Evolutionary conservation across 495 filamentous ascomycete species (phyloP), one percentile per base, ranked within the genome.

Genomic region (Penicillium taxi): DNA sequence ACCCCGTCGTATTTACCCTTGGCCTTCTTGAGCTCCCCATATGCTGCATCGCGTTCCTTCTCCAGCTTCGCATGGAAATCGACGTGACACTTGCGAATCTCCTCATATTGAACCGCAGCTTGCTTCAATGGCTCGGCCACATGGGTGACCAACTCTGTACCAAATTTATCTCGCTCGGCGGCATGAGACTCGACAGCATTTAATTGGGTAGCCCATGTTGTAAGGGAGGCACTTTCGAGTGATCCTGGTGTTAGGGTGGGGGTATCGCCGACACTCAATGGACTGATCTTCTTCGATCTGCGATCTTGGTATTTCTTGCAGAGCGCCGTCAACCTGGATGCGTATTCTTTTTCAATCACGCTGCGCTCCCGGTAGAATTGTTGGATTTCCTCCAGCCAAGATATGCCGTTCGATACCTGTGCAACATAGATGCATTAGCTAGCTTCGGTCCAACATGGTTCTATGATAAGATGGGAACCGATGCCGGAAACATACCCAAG

Each of bases 291-390:
- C 67, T 81, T 89, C 9, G 82, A 76, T 65, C 95, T 96, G 67
- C 91, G 94, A 56, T 99, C 93, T 48, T 84, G 86, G 65, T 94
- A 96, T 56, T 87, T 94, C 70, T 88, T 91, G 37, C 88, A 88
- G 33, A 99, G 67, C 2, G 77, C 79, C 40, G 75, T 84, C 24
- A 99, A 75, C 63, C 86, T 96, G 29, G 78, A 66, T 43, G 85
- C 82, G 60, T 99, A 96, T 57, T 96, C 93, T 62, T 94, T 96
- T 61, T 99, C 91, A 55, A 96, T 94, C 12, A 56, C 77, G 46
- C 86, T 86, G 35, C 93, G 76, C 60, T 99, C 91, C 21, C 91
- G 81, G 68, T 96, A 99, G 66, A 96, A 99, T 53, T 82, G 80
- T 63, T 96, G 86, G 48, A 96, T 84, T 52, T 99, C 91, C 50